Percentiles rank a stretch among this genome's conserved stretches.
These are phyloP conservation scores for Lithocarpus polystachyus DNA, from an alignment of 306 rosid species.

Conservation along the genomic window DNA sequence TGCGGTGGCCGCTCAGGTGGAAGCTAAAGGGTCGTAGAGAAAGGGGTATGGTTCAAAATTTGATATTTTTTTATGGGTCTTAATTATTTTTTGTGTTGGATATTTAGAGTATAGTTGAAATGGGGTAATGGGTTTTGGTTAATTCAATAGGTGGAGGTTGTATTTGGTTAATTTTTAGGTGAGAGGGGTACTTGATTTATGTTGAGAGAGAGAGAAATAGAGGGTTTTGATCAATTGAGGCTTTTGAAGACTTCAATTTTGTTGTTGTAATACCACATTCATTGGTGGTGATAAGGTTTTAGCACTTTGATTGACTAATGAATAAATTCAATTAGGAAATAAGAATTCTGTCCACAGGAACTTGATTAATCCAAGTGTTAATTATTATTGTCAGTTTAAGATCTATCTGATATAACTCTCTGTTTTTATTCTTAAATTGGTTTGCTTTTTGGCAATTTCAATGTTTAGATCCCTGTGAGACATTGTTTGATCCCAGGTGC, in stretches of 20 bases:
- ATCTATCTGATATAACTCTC: too few species aligned
- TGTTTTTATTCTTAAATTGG: too few species aligned
- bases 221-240: constrained; percentile 4
- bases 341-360: not conserved
- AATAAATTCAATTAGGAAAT: constrained; percentile 25
- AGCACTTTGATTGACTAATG: not conserved
- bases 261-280: constrained; percentile 18
- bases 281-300: not conserved
- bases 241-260: constrained; percentile 8
- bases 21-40: constrained; percentile 29
- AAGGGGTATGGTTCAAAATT: constrained; percentile 30
- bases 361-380: not conserved
- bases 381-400: too few species aligned
- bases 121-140: not conserved
- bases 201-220: not conserved
- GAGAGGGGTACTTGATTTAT: not conserved
- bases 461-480: too few species aligned
- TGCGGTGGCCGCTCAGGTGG: constrained; percentile 5
- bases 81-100: not conserved
- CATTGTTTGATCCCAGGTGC: too few species aligned
- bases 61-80: not conserved
- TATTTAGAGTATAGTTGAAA: constrained; percentile 11
- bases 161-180: too few species aligned
- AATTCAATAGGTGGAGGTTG: constrained; percentile 8
- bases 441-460: too few species aligned